Base-by-base conservation (phyloP, 352 stramenopile species). In the Pythium biforme region DNA sequence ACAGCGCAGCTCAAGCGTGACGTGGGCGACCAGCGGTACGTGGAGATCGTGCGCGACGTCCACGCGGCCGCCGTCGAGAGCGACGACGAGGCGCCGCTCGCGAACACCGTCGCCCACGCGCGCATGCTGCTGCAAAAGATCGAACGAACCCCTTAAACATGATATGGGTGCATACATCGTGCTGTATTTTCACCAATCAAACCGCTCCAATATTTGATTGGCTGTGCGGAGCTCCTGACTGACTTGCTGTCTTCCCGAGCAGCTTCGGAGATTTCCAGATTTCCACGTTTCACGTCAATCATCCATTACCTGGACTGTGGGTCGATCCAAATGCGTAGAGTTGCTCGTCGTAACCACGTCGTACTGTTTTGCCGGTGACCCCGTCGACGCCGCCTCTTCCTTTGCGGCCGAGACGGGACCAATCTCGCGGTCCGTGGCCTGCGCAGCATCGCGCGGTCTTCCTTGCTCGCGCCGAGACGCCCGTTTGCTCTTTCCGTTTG, bases 31-130 rank as follows among this genome's bases (percentile, higher is more conserved):
- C 59, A 70, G 17, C 55, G n/a, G 1, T 86, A 86, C 64, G 39
- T 40, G 4, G 58, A 59, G 9, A 61, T 75, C 11, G 66, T 86
- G 2, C 74, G 69, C 1, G 73, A 84, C 12, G 55, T 83, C 14
- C 78, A 82, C 47, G 62, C 73, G 12, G 56, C 50, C 15, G 79
- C 75, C 19, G 72, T 82, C 8, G 74, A 81, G 31, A 43, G 52
- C 7, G 75, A 81, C 40, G 65, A 83, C 37, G 75, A 75, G 51
- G 63, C 58, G 19, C 48, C 52, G 19, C 68, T 87, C 15, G 73
- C 68, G 55, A 79, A 77, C 47, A 70, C 64, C 26, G 70, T 71
- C 34, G 50, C 82, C 3, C 73, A 79, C 56, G 69, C 62, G 19
- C 72, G 71, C 49, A 67, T 62, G 25, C 43, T 83, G 26, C 64